Percentiles rank a stretch among this genome's conserved stretches.
Conservation (phyloP, 2,329 filamentous ascomycete species). For the Colletotrichum echinochloae region DNA sequence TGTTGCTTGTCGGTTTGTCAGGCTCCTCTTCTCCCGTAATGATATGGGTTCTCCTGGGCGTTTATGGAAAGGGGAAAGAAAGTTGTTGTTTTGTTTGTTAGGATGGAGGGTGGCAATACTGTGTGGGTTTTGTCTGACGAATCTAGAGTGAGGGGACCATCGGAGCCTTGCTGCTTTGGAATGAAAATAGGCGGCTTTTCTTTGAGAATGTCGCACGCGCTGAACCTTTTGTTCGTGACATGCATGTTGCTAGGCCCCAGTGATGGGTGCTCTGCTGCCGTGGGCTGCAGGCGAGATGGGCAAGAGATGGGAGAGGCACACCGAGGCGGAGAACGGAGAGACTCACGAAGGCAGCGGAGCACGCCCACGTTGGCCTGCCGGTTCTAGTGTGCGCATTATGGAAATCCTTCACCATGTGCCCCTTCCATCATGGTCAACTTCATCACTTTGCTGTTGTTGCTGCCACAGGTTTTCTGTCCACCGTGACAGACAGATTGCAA, state of each 20-base stretch:
- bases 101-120: not conserved
- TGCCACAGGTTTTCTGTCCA: not conserved
- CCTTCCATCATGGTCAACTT: not conserved
- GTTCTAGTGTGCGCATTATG: constrained; percentile 13
- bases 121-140: constrained; percentile 3
- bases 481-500: not conserved
- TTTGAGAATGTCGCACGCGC: not conserved
- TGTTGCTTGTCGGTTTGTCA: constrained; percentile 2
- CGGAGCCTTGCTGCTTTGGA: not conserved
- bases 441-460: not conserved
- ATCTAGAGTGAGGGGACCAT: not conserved
- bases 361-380: constrained; percentile 16
- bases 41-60: constrained; percentile 10
- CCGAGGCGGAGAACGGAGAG: constrained; percentile 10
- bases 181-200: not conserved
- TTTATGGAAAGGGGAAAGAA: constrained; percentile 3
- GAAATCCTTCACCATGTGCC: constrained; percentile 8
- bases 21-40: not conserved
- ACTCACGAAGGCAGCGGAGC: constrained; percentile 21
- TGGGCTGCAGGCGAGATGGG: not conserved
- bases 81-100: not conserved
- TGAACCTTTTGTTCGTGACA: constrained; percentile 5
- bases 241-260: not conserved
- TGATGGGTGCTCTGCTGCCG: not conserved
- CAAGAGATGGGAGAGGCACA: not conserved